Percentiles rank a stretch among this genome's conserved stretches.
Evolutionary conservation across 768 basidiomycete species (phyloP).

Genomic region (Pulveroboletus sp.): DNA sequence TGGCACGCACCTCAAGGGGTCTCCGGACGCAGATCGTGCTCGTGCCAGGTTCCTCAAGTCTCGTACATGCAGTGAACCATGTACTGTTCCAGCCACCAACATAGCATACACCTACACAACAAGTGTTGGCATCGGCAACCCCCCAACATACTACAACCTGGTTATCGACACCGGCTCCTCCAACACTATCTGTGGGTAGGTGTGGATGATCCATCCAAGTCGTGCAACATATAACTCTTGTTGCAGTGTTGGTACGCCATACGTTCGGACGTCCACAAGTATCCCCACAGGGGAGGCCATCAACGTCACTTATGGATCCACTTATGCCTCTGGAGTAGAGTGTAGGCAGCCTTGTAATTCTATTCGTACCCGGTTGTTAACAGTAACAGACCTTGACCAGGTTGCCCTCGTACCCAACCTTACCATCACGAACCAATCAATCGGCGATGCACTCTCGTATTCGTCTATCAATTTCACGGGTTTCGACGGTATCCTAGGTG

Average conservation of each 20-base stretch:
- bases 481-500: constrained; percentile 26
- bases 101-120: constrained; percentile 16
- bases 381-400: constrained; percentile 20
- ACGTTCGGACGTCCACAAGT: constrained; percentile 20
- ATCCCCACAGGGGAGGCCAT: constrained; percentile 21
- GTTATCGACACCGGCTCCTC: constrained; percentile 31
- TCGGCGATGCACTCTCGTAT: constrained; percentile 20
- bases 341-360: constrained; percentile 12
- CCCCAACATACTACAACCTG: constrained; percentile 26
- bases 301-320: constrained; percentile 5
- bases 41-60: constrained; percentile 11
- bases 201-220: not conserved
- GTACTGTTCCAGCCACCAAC: constrained; percentile 14
- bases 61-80: constrained; percentile 1
- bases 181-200: constrained; percentile 26
- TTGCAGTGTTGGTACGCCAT: constrained; percentile 18
- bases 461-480: constrained; percentile 14
- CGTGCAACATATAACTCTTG: not conserved
- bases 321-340: constrained; percentile 31
- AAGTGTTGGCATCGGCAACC: constrained; percentile 24
- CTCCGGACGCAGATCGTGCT: constrained; percentile 15
- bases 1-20: constrained; percentile 15
- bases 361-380: not conserved
- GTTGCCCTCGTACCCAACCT: constrained; percentile 23
- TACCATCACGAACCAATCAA: constrained; percentile 26